These are phyloP conservation scores for Aureobasidium sp. DNA, from an alignment of 2,329 filamentous ascomycete genomes.

Conservation along the genomic window DNA sequence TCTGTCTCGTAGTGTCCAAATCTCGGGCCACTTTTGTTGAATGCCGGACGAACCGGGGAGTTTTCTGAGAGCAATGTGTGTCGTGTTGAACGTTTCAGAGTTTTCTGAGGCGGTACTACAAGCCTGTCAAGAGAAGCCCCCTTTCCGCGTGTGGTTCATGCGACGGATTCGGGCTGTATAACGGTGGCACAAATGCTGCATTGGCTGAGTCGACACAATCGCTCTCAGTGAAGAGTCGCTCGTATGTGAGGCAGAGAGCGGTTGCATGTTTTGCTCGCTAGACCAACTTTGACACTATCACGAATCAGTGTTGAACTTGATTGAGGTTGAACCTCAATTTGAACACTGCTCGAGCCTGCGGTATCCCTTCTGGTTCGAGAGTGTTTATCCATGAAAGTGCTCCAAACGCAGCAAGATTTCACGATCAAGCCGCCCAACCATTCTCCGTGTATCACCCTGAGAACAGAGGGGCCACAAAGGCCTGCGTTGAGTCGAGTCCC, in stretches of 20 bases:
- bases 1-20: not conserved
- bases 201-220: not conserved
- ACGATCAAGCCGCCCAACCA: slow-evolving; percentile 5
- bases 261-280: not conserved
- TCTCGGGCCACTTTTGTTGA: not conserved
- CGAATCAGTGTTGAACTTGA: not conserved
- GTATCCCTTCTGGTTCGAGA: not conserved
- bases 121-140: slow-evolving; percentile 7
- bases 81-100: slow-evolving; percentile 10
- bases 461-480: not conserved
- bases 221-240: not conserved
- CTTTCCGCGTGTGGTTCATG: slow-evolving; percentile 12
- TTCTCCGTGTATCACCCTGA: not conserved
- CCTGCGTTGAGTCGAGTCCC: not conserved
- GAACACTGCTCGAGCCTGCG: not conserved
- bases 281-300: not conserved
- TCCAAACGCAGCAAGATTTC: not conserved
- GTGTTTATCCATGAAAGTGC: not conserved
- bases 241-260: not conserved
- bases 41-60: not conserved
- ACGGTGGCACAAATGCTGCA: not conserved
- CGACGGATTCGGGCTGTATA: slow-evolving; percentile 7
- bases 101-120: not conserved
- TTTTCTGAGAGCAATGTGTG: not conserved
- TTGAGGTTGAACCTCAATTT: not conserved